These are phyloP conservation scores for Auricularia auricula-judae DNA, from an alignment of 768 basidiomycete species.

Conservation along the genomic window DNA sequence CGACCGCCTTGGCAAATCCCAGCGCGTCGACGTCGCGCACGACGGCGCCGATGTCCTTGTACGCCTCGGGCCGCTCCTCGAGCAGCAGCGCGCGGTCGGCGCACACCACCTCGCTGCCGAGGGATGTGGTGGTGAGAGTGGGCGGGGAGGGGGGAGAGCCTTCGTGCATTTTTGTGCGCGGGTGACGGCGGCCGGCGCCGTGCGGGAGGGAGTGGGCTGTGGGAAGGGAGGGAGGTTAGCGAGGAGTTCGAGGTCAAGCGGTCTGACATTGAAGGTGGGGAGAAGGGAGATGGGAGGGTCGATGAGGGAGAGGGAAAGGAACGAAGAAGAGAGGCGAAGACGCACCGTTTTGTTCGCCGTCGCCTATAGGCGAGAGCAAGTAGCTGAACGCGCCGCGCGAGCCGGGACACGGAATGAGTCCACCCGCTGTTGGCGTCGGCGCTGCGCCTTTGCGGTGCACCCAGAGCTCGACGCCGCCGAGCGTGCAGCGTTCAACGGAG, in stretches of 20 bases:
- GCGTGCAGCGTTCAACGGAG: constrained; percentile 10
- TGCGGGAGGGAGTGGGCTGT: constrained; percentile 28
- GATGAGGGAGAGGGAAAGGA: too few relatives aligned
- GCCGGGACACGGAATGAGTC: constrained; percentile 29
- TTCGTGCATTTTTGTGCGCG: constrained; percentile 22
- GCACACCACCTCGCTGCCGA: constrained; percentile 28
- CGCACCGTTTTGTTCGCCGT: constrained; percentile 25
- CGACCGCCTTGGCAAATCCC: constrained; percentile 20
- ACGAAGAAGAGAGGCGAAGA: too few relatives aligned
- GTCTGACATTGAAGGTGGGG: too few relatives aligned
- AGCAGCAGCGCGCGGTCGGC: constrained; percentile 24
- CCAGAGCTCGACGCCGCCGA: constrained; percentile 18
- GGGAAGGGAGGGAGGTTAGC: too few relatives aligned
- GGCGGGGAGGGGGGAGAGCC: constrained; percentile 15
- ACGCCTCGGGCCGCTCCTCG: constrained; percentile 30
- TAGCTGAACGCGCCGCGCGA: constrained; percentile 28
- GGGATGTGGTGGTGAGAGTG: constrained; percentile 21
- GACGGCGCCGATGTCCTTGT: constrained; percentile 25
- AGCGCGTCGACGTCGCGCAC: constrained; percentile 25
- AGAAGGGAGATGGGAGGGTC: too few relatives aligned
- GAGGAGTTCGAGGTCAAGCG: too few relatives aligned
- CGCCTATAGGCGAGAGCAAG: constrained; percentile 23
- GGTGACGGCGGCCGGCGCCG: constrained; percentile 26
- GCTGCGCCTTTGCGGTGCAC: constrained; percentile 30
- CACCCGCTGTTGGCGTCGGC: constrained; percentile 12